phyloP scores from a whole-genome alignment of 129 eudicot species.

The Flaveria bidentis region DNA sequence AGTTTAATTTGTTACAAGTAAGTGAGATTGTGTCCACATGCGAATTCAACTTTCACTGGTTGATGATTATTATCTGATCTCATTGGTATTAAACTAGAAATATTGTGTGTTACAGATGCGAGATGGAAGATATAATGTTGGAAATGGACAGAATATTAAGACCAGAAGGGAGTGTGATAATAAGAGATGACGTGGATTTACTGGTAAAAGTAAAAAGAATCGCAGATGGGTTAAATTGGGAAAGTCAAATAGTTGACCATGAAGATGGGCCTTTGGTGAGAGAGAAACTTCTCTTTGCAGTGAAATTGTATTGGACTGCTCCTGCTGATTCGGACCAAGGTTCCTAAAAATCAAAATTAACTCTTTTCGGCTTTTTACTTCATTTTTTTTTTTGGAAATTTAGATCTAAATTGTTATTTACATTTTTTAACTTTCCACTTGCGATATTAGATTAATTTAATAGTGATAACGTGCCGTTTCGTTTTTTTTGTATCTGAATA shows the following conservation, averaged over 20 bases:
- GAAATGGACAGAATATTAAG: slow-evolving; percentile 94
- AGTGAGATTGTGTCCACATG: no score
- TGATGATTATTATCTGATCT: no score
- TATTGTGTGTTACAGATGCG: slow-evolving; percentile 53
- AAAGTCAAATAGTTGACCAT: slow-evolving; percentile 88
- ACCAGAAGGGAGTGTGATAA: slow-evolving; percentile 88
- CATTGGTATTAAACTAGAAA: neutral
- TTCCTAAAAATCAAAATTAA: slow-evolving; percentile 27
- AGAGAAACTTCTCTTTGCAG: slow-evolving; percentile 93
- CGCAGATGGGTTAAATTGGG: slow-evolving; percentile 84
- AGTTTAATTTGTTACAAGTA: neutral
- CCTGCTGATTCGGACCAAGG: slow-evolving; percentile 49
- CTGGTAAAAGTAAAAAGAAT: slow-evolving; percentile 71
- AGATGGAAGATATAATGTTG: slow-evolving; percentile 86
- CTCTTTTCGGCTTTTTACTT: neutral
- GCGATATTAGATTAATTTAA: neutral
- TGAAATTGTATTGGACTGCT: slow-evolving; percentile 90
- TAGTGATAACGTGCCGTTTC: slow-evolving; percentile 37
- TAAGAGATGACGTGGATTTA: slow-evolving; percentile 87
- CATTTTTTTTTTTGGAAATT: neutral
- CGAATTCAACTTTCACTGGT: no score
- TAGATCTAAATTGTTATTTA: slow-evolving; percentile 31
- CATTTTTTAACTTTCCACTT: neutral
- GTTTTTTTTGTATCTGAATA: slow-evolving; percentile 3
- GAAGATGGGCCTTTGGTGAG: slow-evolving; percentile 95